phyloP scores from a whole-genome alignment of 108 stramenopile genomes.

The Bacterosira constricta region DNA sequence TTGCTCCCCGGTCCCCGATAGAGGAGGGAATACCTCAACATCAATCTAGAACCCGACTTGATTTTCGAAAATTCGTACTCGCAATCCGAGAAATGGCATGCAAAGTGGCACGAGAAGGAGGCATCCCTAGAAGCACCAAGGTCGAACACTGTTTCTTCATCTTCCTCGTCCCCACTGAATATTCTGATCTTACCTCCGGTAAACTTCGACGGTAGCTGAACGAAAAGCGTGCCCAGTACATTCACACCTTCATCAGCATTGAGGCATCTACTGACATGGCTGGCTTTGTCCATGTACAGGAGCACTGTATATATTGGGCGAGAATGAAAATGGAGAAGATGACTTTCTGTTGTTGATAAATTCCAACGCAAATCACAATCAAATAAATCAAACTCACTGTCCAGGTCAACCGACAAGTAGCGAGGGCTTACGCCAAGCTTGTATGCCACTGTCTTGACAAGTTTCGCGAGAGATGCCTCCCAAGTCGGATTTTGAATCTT shows the following conservation, averaged over 20 bases:
- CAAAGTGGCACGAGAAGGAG: conserved; percentile 11
- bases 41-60: conserved; percentile 7
- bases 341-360: too few species aligned
- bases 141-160: background rate
- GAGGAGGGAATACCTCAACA: conserved; percentile 11
- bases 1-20: too few species aligned
- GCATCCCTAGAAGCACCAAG: background rate
- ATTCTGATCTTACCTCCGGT: conserved; percentile 1
- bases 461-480: background rate
- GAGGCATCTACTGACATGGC: background rate
- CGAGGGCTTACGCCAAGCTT: conserved; percentile 21
- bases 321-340: too few species aligned
- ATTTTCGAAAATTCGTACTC: conserved; percentile 15
- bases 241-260: conserved; percentile 9
- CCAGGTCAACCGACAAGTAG: conserved; percentile 19
- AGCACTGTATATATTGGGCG: too few species aligned
- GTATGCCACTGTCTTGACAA: conserved; percentile 3
- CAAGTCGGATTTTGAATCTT: conserved; percentile 27
- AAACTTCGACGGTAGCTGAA: conserved; percentile 16
- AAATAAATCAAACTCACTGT: too few species aligned
- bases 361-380: too few species aligned
- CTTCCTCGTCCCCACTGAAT: background rate
- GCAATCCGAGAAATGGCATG: conserved; percentile 20
- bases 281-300: background rate
- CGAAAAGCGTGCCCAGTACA: too few species aligned